Percentiles rank a stretch among this genome's conserved stretches.
These are phyloP conservation scores for Rhodofomes roseus DNA, from an alignment of 1,284 basidiomycete species.

Conservation along the genomic window DNA sequence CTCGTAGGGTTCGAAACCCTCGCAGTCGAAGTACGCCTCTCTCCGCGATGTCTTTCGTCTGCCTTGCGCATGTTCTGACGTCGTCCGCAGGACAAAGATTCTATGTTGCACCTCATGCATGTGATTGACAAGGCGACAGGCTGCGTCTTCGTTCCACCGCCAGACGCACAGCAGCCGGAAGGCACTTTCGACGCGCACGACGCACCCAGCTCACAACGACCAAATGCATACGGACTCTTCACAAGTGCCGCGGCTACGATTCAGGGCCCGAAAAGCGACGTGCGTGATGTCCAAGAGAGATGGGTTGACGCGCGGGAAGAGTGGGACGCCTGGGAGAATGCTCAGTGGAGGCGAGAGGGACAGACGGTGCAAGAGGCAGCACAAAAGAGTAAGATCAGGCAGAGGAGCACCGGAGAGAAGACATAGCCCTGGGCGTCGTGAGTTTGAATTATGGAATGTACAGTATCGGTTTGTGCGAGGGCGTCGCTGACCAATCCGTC, in stretches of 20 bases:
- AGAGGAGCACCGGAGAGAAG: conserved; percentile 16
- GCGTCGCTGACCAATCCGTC: too few relatives aligned
- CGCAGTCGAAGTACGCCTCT: conserved; percentile 76
- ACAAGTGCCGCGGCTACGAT: conserved; percentile 60
- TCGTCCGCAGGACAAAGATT: conserved; percentile 73
- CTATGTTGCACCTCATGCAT: conserved; percentile 84
- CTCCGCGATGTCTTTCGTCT: background rate
- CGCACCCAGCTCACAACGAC: conserved; percentile 44
- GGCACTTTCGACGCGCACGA: conserved; percentile 43
- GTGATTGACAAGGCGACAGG: conserved; percentile 88
- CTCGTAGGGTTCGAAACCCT: conserved; percentile 97
- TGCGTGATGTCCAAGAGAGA: conserved; percentile 83
- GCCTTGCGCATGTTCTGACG: background rate
- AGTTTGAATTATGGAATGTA: background rate
- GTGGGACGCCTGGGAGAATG: conserved; percentile 76
- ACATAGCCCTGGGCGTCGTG: background rate
- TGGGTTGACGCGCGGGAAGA: conserved; percentile 80
- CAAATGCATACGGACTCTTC: conserved; percentile 67
- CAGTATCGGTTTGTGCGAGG: background rate
- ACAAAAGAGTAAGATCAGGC: conserved; percentile 27
- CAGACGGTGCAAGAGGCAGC: conserved; percentile 33
- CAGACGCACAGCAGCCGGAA: conserved; percentile 44
- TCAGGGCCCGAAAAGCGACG: conserved; percentile 52
- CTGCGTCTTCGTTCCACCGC: conserved; percentile 76
- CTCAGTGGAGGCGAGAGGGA: conserved; percentile 66